Conservation (phyloP, 768 basidiomycete species). For the Pholiota microspora region DNA sequence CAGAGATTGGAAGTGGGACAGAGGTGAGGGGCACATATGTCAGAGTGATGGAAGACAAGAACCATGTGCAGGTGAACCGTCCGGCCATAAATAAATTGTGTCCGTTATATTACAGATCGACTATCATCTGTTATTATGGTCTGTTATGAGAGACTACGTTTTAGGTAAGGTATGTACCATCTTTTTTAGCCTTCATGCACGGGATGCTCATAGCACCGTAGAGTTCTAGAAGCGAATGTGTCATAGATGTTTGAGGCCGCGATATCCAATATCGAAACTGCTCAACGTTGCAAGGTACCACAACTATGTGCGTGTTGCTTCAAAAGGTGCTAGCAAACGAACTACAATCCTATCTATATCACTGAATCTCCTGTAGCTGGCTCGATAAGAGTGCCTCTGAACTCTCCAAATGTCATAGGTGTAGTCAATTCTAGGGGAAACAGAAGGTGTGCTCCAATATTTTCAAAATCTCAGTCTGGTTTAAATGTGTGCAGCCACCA, state of each 20-base stretch:
- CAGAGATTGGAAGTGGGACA: too few relatives aligned
- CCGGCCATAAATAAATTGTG: not conserved
- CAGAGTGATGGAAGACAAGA: not conserved
- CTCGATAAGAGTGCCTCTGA: slow-evolving; percentile 64
- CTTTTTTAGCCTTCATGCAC: slow-evolving; percentile 10
- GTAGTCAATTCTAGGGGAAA: slow-evolving; percentile 74
- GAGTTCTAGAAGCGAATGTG: slow-evolving; percentile 21
- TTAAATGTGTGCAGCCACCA: slow-evolving; percentile 58
- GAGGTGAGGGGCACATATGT: not conserved
- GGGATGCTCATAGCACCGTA: slow-evolving; percentile 19
- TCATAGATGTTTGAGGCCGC: slow-evolving; percentile 19
- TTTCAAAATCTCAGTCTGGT: not conserved
- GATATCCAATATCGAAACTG: slow-evolving; percentile 12
- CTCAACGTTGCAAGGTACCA: slow-evolving; percentile 45
- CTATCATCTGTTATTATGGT: too few relatives aligned
- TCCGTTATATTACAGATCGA: not conserved
- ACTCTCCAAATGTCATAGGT: slow-evolving; percentile 77
- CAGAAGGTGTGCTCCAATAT: slow-evolving; percentile 46
- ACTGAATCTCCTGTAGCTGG: slow-evolving; percentile 45
- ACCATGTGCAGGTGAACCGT: not conserved
- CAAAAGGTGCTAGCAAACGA: slow-evolving; percentile 32
- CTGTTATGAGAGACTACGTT: too few relatives aligned
- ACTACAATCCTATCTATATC: not conserved
- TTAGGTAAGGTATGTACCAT: too few relatives aligned
- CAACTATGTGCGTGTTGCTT: slow-evolving; percentile 65